Base-by-base conservation (phyloP, 208 protist genomes). In the Leishmania martiniquensis region DNA sequence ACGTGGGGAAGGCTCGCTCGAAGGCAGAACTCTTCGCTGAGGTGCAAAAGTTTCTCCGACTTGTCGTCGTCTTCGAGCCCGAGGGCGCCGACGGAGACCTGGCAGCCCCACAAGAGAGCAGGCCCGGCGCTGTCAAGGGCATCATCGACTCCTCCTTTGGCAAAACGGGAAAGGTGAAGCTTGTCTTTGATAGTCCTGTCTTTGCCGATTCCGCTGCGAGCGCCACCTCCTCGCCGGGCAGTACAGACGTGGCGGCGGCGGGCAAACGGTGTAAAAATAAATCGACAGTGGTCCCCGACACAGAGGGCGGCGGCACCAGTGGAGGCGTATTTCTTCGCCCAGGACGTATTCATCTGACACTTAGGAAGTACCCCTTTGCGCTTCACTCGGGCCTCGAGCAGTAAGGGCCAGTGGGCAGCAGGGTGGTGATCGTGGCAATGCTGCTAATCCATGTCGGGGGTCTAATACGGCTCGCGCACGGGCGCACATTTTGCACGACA, bases 161-260 rank as follows among this genome's bases (percentile, higher is more conserved):
- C n/a, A 89, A 96, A 72, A 94, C 85, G 0, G 92, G 92, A 7
- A 96, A 94, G 72, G 92, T 93, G 51, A 91, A 92, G 76, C 81
- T 95, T 1, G 47, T 89, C 13, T 96, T 96, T 75, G 73, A 82
- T 1, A 66, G 72, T 9, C 81, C 82, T 25, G 78, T 96, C 13
- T 96, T 96, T 85, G 59, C 62, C 2, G 69, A 82, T 13, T 22
- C 68, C 20, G 25, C 69, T 39, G 47, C 32, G 13, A 68, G 22
- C 25, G 25, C 32, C n/a, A 10, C 25, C 25, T 44, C 60, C 37
- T 12, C 60, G 60, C 34, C 34, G 34, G 7, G 2, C 52, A 52
- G 49, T 25, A 42, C 60, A 63, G 25, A 20, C n/a, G 22, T 15
- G 10, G 65, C 32, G 29, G 52, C 4, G 52, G 37, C 51, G 3